These are phyloP conservation scores for Circinella umbellata DNA, from an alignment of 371 early-diverging fungal species.

Conservation along the genomic window DNA sequence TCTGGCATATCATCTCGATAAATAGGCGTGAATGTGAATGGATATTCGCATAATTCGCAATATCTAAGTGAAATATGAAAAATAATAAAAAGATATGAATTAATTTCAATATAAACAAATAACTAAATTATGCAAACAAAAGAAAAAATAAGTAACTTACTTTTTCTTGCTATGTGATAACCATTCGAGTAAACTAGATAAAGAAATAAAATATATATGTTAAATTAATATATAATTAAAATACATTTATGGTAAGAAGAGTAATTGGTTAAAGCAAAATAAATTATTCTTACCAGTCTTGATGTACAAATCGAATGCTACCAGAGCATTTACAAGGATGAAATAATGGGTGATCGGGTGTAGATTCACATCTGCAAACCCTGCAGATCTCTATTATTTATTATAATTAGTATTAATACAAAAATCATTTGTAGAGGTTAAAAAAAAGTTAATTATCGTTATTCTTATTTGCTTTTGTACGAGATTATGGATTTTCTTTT, in stretches of 20 bases:
- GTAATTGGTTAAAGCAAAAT: not conserved
- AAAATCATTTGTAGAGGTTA: not conserved
- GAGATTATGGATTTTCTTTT: not conserved
- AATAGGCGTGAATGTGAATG: slow-evolving; percentile 75
- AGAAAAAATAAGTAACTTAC: slow-evolving; percentile 24
- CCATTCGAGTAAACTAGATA: slow-evolving; percentile 80
- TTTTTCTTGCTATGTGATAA: slow-evolving; percentile 83
- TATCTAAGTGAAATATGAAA: slow-evolving; percentile 35
- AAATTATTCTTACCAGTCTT: slow-evolving; percentile 66
- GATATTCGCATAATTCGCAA: slow-evolving; percentile 85
- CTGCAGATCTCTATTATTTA: slow-evolving; percentile 76
- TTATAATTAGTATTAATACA: not conserved
- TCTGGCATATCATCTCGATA: slow-evolving; percentile 80
- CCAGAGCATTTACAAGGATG: slow-evolving; percentile 93
- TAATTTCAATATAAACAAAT: not conserved
- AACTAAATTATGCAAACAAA: slow-evolving; percentile 10
- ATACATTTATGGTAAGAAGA: not conserved
- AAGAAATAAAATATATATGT: not conserved
- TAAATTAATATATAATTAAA: not conserved
- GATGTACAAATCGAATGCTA: slow-evolving; percentile 89
- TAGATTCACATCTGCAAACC: slow-evolving; percentile 83
- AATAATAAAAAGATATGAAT: not conserved
- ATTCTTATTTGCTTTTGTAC: too few relatives aligned
- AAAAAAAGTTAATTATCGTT: not conserved
- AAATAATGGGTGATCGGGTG: slow-evolving; percentile 80